Evolutionary conservation across 371 early-diverging fungal genomes (phyloP), one percentile per base, ranked within the genome.

Genomic region (Circinella minor): DNA sequence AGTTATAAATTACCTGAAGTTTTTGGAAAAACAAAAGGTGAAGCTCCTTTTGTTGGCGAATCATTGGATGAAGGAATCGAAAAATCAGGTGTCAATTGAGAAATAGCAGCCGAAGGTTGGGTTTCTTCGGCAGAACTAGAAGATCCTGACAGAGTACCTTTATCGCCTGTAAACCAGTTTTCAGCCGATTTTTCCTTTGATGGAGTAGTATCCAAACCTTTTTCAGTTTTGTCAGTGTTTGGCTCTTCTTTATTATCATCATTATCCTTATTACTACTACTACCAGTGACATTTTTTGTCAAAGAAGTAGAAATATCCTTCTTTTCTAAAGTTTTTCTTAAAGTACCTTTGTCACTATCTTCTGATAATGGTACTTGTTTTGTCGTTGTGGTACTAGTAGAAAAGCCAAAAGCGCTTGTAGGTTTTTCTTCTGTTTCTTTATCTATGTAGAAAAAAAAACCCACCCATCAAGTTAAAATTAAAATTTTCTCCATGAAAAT

Each of bases 11-110:
- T 51, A 51, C 51, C 51, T 51, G 51, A 17, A 51, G 51, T 4
- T n/a, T 51, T 57, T 18, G 57, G 57, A 27, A 57, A 57, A 10
- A 57, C 27, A 57, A 57, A 57, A 34, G 57, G 57, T 34, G 57
- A 57, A 9, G 57, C 27, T 0, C 57, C 57, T 34, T 63, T 39
- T 18, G 43, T 15, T 17, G 20, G 46, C n/a, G 51, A 14, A 13
- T 51, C 51, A 14, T 8, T 51, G 46, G 63, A 38, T 20, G 46
- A 18, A 0, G n/a, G n/a, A 10, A 46, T 43, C 20, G 62, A 38
- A 11, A 46, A 46, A 14, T 43, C 13, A 8, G 63, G 47, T 13
- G 39, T n/a, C 3, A n/a, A 51, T 51, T 8, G 5, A 51, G 51
- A 8, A 5, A 15, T n/a, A 51, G 51, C 51, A 51, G 51, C 14